A percentile compares a stretch with the other conserved stretches of the same genome.
phyloP scores from a whole-genome alignment of 495 filamentous ascomycete genomes.

The Aspergillus saccharolyticus region DNA sequence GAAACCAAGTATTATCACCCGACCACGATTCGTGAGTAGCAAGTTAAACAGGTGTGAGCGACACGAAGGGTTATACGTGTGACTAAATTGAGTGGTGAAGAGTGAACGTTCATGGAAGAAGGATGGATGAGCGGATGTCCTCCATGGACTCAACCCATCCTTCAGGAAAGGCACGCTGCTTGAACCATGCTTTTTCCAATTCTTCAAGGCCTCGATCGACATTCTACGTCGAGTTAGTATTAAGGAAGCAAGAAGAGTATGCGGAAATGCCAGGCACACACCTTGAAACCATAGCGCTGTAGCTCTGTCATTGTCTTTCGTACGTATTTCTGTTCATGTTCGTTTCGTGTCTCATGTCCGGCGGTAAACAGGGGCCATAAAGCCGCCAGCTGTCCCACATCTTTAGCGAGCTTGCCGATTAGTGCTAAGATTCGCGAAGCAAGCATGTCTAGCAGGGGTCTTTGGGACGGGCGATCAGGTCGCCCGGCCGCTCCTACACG shows the following conservation, averaged over 20 bases:
- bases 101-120: constrained; percentile 16
- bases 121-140: constrained; percentile 34
- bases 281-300: constrained; percentile 36
- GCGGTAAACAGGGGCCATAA: constrained; percentile 39
- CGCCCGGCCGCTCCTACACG: constrained; percentile 33
- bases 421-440: constrained; percentile 31
- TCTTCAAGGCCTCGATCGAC: constrained; percentile 34
- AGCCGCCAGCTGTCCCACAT: constrained; percentile 33
- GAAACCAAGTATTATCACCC: background rate
- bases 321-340: constrained; percentile 31
- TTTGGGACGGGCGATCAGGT: constrained; percentile 25
- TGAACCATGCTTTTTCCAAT: constrained; percentile 36
- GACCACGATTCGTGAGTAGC: background rate
- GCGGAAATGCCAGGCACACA: constrained; percentile 3
- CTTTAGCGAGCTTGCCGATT: constrained; percentile 33
- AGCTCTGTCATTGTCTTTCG: constrained; percentile 34
- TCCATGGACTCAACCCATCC: constrained; percentile 38
- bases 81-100: background rate
- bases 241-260: background rate
- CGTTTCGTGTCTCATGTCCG: constrained; percentile 34
- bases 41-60: no score
- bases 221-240: constrained; percentile 22
- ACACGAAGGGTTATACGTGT: no score
- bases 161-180: constrained; percentile 33
- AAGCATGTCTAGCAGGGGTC: constrained; percentile 27